Conservation (phyloP, 208 protist species). For the Trypanosoma scelopori region DNA sequence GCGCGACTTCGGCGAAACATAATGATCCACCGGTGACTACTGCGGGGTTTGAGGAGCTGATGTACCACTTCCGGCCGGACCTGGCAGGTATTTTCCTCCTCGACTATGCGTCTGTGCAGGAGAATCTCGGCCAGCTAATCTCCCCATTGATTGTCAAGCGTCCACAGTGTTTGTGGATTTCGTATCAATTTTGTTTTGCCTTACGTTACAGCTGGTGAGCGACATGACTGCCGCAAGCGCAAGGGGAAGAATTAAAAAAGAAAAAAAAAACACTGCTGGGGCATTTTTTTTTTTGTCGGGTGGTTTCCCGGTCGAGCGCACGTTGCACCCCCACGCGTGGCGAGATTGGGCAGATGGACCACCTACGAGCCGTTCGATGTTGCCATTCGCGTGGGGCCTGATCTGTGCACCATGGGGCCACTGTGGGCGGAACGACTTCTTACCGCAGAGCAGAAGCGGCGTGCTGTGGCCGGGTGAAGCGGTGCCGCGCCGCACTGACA, state of each 20-base stretch:
- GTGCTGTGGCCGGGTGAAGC: not conserved
- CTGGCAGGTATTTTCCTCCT: constrained; percentile 1
- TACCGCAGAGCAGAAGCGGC: not conserved
- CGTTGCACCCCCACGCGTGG: not conserved
- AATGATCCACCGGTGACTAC: not conserved
- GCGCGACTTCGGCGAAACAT: not conserved
- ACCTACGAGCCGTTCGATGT: constrained; percentile 1
- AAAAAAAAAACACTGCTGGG: not conserved
- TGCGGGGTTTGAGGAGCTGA: not conserved
- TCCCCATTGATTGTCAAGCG: not conserved
- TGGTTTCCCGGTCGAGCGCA: not conserved
- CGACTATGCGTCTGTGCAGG: not conserved
- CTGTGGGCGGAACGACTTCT: not conserved
- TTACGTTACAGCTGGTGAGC: not conserved
- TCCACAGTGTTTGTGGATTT: not conserved
- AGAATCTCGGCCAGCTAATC: not conserved
- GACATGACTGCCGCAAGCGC: not conserved
- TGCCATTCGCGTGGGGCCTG: not conserved
- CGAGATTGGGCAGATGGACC: not conserved
- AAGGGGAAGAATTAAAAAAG: too few species aligned
- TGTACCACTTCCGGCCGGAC: not conserved
- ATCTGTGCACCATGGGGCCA: not conserved
- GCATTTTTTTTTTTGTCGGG: not conserved
- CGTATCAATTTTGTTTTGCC: not conserved
- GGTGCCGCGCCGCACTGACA: not conserved